Evolutionary conservation across 805 yeast species (phyloP).

Genomic region (Scheffersomyces lignosus): DNA sequence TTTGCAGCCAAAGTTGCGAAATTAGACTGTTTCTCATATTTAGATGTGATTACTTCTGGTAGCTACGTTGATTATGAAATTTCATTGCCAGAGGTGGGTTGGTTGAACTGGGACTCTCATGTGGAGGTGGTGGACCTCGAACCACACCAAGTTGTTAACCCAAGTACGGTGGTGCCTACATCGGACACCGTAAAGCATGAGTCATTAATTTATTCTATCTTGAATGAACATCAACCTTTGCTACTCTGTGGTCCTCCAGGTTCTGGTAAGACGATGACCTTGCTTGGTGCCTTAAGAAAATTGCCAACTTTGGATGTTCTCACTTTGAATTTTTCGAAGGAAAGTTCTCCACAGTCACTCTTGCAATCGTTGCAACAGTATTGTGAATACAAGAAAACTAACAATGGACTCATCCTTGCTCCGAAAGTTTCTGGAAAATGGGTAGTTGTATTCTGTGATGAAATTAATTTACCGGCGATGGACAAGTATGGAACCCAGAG

Average conservation of each 20-base stretch:
- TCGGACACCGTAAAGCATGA: conserved; percentile 74
- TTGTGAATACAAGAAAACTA: conserved; percentile 58
- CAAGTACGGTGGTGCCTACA: conserved; percentile 75
- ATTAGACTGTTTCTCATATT: conserved; percentile 4
- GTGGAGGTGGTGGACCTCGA: conserved; percentile 51
- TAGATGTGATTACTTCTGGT: conserved; percentile 8
- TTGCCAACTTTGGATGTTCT: conserved; percentile 59
- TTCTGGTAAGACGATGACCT: conserved; percentile 92
- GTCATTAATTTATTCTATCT: conserved; percentile 51
- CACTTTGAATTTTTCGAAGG: conserved; percentile 80
- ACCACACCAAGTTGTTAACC: conserved; percentile 55
- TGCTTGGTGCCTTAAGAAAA: conserved; percentile 64
- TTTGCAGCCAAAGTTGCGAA: conserved; percentile 27
- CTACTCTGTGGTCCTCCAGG: conserved; percentile 96
- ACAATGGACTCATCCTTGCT: conserved; percentile 51
- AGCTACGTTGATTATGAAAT: conserved; percentile 42
- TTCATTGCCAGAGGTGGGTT: conserved; percentile 44
- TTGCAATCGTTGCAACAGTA: conserved; percentile 68
- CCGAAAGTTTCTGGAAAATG: conserved; percentile 66
- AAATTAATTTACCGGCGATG: conserved; percentile 74
- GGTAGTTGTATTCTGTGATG: conserved; percentile 88
- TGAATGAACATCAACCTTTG: conserved; percentile 58
- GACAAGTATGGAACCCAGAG: conserved; percentile 76
- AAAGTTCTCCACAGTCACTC: conserved; percentile 63
- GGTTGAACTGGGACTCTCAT: conserved; percentile 41